Percentiles rank a stretch among this genome's conserved stretches.
phyloP scores from a whole-genome alignment of 2,329 filamentous ascomycete genomes.

The Ceratocystis destructans region DNA sequence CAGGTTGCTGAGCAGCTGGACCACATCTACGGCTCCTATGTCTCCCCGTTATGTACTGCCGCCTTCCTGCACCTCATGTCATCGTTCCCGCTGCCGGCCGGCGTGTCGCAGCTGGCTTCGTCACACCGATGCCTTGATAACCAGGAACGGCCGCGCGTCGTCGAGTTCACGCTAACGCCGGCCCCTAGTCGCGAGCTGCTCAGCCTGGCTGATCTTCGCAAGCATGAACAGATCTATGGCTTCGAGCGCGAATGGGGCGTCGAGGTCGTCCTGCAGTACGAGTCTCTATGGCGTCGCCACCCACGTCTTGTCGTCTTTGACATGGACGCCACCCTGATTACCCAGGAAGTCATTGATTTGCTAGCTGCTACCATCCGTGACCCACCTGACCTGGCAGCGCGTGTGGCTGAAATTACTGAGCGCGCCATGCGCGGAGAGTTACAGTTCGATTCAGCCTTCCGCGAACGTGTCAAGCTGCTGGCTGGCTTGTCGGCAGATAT shows the following conservation, averaged over 20 bases:
- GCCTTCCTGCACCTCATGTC: conserved; percentile 55
- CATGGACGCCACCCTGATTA: conserved; percentile 96
- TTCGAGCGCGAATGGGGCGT: conserved; percentile 86
- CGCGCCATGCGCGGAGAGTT: conserved; percentile 93
- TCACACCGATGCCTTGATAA: conserved; percentile 53
- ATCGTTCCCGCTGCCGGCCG: conserved; percentile 42
- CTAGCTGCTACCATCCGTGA: conserved; percentile 65
- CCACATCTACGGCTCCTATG: conserved; percentile 51
- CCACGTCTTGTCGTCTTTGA: conserved; percentile 89
- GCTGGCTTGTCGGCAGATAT: conserved; percentile 67
- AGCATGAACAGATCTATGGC: conserved; percentile 66
- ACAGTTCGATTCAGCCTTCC: conserved; percentile 75
- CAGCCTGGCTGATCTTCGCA: conserved; percentile 54
- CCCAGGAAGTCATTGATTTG: conserved; percentile 94
- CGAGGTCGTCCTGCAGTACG: conserved; percentile 63
- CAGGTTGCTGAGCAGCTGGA: conserved; percentile 44
- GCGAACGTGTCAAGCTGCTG: conserved; percentile 65
- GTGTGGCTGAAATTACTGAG: conserved; percentile 79
- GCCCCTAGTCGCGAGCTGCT: conserved; percentile 49
- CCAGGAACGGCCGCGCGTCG: conserved; percentile 45
- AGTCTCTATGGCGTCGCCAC: conserved; percentile 60
- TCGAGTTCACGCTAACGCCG: conserved; percentile 51
- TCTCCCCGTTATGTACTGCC: conserved; percentile 51
- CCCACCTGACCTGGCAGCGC: conserved; percentile 56
- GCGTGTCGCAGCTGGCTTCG: conserved; percentile 40